Evolutionary conservation across 768 basidiomycete genomes (phyloP).

Genomic region (Podaxis sp.): DNA sequence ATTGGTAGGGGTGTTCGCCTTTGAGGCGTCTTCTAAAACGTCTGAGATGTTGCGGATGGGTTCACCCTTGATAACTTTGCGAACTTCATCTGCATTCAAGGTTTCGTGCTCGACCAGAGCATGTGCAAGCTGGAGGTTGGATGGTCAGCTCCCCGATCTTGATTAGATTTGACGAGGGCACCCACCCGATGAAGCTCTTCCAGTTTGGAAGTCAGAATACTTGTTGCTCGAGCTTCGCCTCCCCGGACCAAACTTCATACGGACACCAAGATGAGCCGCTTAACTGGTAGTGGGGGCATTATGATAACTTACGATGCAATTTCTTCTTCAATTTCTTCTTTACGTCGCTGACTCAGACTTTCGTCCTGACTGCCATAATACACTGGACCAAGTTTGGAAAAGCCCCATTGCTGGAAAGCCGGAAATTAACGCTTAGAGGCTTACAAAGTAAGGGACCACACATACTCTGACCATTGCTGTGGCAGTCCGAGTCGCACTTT

Average conservation of each 20-base stretch:
- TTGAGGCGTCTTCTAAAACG: conserved; percentile 55
- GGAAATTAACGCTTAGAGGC: conserved; percentile 8
- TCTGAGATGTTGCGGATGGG: conserved; percentile 70
- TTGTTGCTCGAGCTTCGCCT: conserved; percentile 65
- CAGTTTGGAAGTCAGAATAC: conserved; percentile 63
- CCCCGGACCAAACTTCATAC: conserved; percentile 61
- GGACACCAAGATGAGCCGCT: conserved; percentile 17
- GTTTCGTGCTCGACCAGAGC: conserved; percentile 97
- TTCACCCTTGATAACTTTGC: conserved; percentile 82
- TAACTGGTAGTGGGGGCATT: conserved; percentile 10
- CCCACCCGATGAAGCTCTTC: conserved; percentile 76
- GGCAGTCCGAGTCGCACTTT: conserved; percentile 76
- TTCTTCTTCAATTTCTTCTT: conserved; percentile 87
- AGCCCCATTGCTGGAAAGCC: conserved; percentile 65
- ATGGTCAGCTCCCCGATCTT: background rate
- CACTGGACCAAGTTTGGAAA: conserved; percentile 84
- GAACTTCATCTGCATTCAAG: conserved; percentile 81
- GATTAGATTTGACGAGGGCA: conserved; percentile 14
- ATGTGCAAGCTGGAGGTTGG: conserved; percentile 67
- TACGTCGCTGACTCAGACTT: conserved; percentile 70
- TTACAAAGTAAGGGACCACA: conserved; percentile 11
- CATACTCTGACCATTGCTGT: conserved; percentile 86
- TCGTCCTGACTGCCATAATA: conserved; percentile 75
- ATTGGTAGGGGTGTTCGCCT: conserved; percentile 6
- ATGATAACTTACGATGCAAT: conserved; percentile 63